Base-by-base conservation (phyloP, 1,284 basidiomycete species). In the Ustilago xerochloae region DNA sequence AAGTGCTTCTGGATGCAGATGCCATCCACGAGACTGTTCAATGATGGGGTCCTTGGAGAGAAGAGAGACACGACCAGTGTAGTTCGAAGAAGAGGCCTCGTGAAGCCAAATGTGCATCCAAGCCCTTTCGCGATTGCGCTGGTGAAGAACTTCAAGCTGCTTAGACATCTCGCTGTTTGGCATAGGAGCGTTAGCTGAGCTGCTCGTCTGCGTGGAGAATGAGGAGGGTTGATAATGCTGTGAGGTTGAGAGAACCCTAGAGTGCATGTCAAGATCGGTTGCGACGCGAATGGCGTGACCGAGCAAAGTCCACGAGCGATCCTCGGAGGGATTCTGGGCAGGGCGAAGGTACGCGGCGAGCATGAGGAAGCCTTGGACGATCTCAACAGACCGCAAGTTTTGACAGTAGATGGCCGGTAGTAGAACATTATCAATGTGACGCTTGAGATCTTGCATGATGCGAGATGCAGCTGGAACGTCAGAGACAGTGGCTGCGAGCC, bases 81-180 rank as follows among this genome's bases (percentile, higher is more conserved):
- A 67, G 32, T 73, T 65, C 2, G 70, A 66, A 4, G 61, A 61
- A 8, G 70, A 73, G 12, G 65, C 64, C 36, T 73, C 70, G 48
- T 73, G 70, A 22, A 73, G 66, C 70, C 70, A 73, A 26, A 73
- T 51, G 45, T 73, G 64, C 64, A 73, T 73, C 70, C 70, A 73
- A 1, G 67, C 67, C n/a, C 67, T 22, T 36, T 70, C 62, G n/a
- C 54, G 54, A 20, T 67, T 66, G 35, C 64, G 56, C 30, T 58
- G 65, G 22, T 67, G 53, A 52, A 50, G 60, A n/a, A 56, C 29
- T 12, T 64, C 57, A 8, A 56, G 39, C 45, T 49, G 50, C 18
- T 63, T 51, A 10, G 45, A 22, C 4, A 16, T n/a, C 7, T 47
- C 35, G 16, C 18, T 15, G 7, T 48, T 41, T 36, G 36, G 7